A percentile compares a stretch with the other conserved stretches of the same genome.
These are phyloP conservation scores for Acanthamoeba royreba DNA, from an alignment of 208 protist genomes.

Conservation along the genomic window DNA sequence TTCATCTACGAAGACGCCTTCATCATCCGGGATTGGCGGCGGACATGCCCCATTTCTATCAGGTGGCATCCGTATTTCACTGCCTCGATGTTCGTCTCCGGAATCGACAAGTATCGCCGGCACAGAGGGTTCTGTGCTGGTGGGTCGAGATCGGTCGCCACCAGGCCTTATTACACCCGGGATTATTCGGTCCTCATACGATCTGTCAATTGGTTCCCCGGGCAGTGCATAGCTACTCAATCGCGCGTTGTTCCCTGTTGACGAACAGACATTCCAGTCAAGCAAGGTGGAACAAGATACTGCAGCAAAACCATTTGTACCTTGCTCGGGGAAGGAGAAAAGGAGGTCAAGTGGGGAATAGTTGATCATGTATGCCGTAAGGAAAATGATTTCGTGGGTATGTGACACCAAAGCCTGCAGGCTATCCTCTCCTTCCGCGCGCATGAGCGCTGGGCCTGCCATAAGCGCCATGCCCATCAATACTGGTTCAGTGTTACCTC, in stretches of 20 bases:
- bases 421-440: background rate
- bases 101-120: background rate
- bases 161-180: background rate
- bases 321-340: background rate
- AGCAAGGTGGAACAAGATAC: background rate
- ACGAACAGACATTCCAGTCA: background rate
- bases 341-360: background rate
- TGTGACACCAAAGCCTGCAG: background rate
- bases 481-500: background rate
- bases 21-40: no score
- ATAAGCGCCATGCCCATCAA: no score
- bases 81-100: background rate
- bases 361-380: slow-evolving; percentile 12
- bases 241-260: no score
- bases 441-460: background rate
- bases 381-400: background rate
- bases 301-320: no score
- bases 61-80: background rate
- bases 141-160: background rate
- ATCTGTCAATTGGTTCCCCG: no score
- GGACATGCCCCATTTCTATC: no score
- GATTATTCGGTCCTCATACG: background rate
- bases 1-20: no score
- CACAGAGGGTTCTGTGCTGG: background rate
- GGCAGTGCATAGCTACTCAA: no score